Evolutionary conservation across 2,329 filamentous ascomycete genomes (phyloP), one percentile per base, ranked within the genome.

Genomic region (Escovopsis sp.): DNA sequence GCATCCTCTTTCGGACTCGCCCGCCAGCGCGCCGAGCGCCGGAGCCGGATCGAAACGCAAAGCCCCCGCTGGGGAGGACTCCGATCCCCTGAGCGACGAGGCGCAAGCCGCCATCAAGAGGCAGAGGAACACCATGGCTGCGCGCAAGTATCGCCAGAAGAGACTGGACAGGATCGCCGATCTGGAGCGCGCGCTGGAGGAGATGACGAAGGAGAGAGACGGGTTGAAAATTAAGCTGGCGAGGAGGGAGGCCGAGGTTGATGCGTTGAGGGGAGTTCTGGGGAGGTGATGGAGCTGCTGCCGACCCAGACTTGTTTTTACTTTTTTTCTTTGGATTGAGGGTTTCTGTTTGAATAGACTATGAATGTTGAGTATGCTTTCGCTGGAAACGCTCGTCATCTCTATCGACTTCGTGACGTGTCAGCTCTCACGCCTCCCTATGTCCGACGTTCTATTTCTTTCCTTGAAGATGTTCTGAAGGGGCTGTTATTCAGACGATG

Each of bases 61-160:
- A 31, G 26, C 33, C 8, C 21, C 32, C 12, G 32, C 21, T 18
- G 21, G 35, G 33, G 35, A 35, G 23, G 36, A 37, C n/a, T 38
- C 40, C 3, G 43, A 49, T 2, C 39, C 42, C 4, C 43, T 45
- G 21, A 49, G 45, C 5, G 45, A 45, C 14, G 45, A 50, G 7
- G 41, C 43, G 18, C 44, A 51, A 23, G 53, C 51, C 5, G 48
- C 53, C 14, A 48, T 63, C 48, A 80, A 80, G 53, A 73, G 78
- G 19, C 69, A 72, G 41, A 68, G 72, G 41, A 82, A 83, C 53
- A 82, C 76, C 12, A 64, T 79, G 41, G 77, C 78, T n/a, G 78
- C 78, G 21, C 68, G 75, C 41, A 75, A 77, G 41, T 82, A 80
- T 50, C 72, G 78, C 18, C 76, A 82, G 51, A 79, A 78, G 52